Percentiles rank a stretch among this genome's conserved stretches.
Evolutionary conservation across 1,139 yeast species (phyloP).

Genomic region (Wickerhamiella pararugosa): DNA sequence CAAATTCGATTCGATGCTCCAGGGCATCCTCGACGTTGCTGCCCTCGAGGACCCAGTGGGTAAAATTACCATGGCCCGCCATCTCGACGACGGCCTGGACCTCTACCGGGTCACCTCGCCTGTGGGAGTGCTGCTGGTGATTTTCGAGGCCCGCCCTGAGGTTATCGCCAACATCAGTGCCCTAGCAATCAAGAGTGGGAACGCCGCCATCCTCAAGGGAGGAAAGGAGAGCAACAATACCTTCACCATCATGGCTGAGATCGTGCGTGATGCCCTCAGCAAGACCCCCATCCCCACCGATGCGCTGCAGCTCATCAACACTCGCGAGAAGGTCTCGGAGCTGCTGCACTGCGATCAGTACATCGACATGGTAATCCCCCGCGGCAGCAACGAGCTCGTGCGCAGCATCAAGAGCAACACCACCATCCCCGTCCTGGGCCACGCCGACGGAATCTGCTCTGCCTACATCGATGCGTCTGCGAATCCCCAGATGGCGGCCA

Average conservation of each 20-base stretch:
- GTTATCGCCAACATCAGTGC: constrained; percentile 97
- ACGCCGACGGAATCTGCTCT: constrained; percentile 95
- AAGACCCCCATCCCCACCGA: constrained; percentile 56
- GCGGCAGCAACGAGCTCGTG: constrained; percentile 90
- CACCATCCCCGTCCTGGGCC: constrained; percentile 93
- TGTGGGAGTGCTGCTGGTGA: constrained; percentile 82
- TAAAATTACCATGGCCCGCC: constrained; percentile 60
- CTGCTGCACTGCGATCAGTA: constrained; percentile 71
- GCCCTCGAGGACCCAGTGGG: constrained; percentile 83
- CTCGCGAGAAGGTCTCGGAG: constrained; percentile 80
- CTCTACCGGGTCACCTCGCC: constrained; percentile 80
- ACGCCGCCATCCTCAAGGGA: constrained; percentile 87
- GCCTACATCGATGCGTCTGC: constrained; percentile 67
- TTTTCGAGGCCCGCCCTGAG: constrained; percentile 95
- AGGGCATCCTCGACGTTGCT: constrained; percentile 88
- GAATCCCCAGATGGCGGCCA: constrained; percentile 58
- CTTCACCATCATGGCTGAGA: constrained; percentile 64
- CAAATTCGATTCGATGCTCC: constrained; percentile 85
- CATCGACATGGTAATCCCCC: constrained; percentile 90
- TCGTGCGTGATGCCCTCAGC: constrained; percentile 47
- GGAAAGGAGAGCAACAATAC: constrained; percentile 87
- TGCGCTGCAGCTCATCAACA: constrained; percentile 74
- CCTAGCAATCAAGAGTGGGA: constrained; percentile 83
- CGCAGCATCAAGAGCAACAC: constrained; percentile 71
- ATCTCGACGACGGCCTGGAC: constrained; percentile 75